Base-by-base conservation (phyloP, 202 grass and related monocot genomes). In the Setaria italica region DNA sequence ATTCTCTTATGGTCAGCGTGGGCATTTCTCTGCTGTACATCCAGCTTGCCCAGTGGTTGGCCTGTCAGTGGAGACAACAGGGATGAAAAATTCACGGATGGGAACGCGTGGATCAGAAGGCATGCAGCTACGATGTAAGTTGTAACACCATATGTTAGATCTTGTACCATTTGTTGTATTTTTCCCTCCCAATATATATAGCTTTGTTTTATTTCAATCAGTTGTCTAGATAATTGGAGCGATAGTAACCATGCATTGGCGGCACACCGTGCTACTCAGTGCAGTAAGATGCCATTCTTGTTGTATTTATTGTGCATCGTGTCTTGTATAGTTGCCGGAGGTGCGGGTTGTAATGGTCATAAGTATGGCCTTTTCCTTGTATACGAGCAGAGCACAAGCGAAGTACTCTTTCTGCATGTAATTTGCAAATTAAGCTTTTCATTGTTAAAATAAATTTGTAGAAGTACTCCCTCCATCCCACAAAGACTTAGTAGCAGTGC, bases 231-330 rank as follows among this genome's bases (percentile, higher is more conserved):
- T 81, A 81, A 59, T 76, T 74, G 8, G 12, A 49, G 48, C 41
- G 51, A 66, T 17, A 21, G 48, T 56, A 21, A 39, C 56, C 51
- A 29, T 75, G 25, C 67, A 75, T 56, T 58, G 29, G 59, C 37
- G 5, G 45, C 30, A 16, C 76, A 42, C 51, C 20, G 1, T 33
- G 29, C 14, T 70, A 41, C 49, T 71, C 2, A 7, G 12, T 58
- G 63, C 19, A 20, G 85, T 58, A 59, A 75, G 50, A 81, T 59
- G 39, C 4, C 20, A 67, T 14, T 82, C 13, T 33, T 57, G 43
- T 33, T 57, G 43, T 87, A 47, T 75, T 48, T 81, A 39, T 48
- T 67, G 49, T 87, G 77, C 45, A 56, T 67, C 39, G 58, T 85
- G 11, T 49, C 16, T n/a, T 66, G 47, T 42, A 62, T 50, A 74